Conservation (phyloP, 192 early-diverging fungal species). For the Linnemannia exigua region DNA sequence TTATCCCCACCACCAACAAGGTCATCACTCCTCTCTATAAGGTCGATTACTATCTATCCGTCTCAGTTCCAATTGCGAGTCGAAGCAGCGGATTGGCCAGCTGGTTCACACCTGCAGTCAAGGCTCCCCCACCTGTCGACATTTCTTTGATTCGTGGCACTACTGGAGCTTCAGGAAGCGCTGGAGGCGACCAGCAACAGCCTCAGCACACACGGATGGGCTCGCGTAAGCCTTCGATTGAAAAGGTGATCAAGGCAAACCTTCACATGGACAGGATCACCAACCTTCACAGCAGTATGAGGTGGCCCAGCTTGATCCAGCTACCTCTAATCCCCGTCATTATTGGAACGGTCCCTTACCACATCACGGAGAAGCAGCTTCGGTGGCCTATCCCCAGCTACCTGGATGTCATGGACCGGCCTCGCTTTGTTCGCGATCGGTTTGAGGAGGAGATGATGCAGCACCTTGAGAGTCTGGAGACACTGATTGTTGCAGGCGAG, state of each 20-base stretch:
- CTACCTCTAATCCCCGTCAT: conserved; percentile 41
- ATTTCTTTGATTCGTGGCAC: conserved; percentile 35
- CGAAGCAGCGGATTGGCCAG: conserved; percentile 36
- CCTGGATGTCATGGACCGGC: conserved; percentile 46
- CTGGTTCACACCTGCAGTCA: conserved; percentile 45
- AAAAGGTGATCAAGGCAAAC: conserved; percentile 39
- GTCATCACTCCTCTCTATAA: conserved; percentile 50
- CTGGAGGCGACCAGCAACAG: background rate
- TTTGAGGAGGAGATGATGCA: conserved; percentile 58
- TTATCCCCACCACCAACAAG: conserved; percentile 50
- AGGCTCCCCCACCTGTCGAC: conserved; percentile 40
- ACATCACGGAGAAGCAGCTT: conserved; percentile 35
- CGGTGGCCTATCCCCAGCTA: conserved; percentile 55
- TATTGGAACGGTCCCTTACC: conserved; percentile 46
- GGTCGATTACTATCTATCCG: conserved; percentile 44
- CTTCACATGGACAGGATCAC: conserved; percentile 39
- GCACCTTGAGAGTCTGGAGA: conserved; percentile 46
- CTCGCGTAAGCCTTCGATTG: conserved; percentile 31
- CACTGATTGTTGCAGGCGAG: conserved; percentile 37
- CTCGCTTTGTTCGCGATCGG: conserved; percentile 48
- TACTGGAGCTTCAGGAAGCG: background rate
- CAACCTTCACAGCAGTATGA: conserved; percentile 39
- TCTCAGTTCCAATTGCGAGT: conserved; percentile 36
- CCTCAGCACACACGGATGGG: background rate
- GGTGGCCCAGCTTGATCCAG: conserved; percentile 50